phyloP scores from a whole-genome alignment of 2,329 filamentous ascomycete species.

The Colletotrichum spinosum region DNA sequence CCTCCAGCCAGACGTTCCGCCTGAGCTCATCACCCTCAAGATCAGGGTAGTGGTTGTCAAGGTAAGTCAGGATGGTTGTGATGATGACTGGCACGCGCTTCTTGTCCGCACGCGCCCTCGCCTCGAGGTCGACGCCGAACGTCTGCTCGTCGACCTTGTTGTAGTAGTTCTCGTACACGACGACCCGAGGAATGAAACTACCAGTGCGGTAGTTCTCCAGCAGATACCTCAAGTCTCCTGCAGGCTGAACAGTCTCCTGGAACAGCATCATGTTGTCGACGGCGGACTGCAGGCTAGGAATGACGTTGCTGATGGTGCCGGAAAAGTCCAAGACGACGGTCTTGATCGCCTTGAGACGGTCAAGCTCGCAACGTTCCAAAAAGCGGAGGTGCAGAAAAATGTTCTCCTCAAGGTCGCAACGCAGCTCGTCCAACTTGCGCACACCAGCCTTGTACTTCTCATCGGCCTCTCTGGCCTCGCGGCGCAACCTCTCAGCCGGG shows the following conservation, averaged over 20 bases:
- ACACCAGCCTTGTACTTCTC: conserved; percentile 93
- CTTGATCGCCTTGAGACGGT: conserved; percentile 97
- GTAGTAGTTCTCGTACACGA: conserved; percentile 99
- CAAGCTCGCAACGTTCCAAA: conserved; percentile 96
- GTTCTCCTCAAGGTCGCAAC: conserved; percentile 94
- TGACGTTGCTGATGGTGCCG: conserved; percentile 96
- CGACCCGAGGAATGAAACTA: conserved; percentile 88
- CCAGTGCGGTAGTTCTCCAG: conserved; percentile 98
- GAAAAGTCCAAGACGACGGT: conserved; percentile 98
- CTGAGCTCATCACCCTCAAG: conserved; percentile 95
- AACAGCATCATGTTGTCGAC: conserved; percentile 99
- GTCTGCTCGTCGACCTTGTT: conserved; percentile 98
- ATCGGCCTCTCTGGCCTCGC: conserved; percentile 90
- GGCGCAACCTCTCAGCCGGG: conserved; percentile 83
- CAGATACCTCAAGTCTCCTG: conserved; percentile 90
- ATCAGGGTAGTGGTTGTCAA: conserved; percentile 97
- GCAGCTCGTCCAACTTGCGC: conserved; percentile 86
- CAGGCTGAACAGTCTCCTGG: conserved; percentile 97
- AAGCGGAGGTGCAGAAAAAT: conserved; percentile 94
- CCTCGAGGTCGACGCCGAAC: conserved; percentile 98
- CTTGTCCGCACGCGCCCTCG: conserved; percentile 89
- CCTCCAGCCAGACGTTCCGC: conserved; percentile 91
- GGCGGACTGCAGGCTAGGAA: conserved; percentile 92
- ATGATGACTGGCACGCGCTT: conserved; percentile 95
- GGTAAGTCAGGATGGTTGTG: conserved; percentile 91